Percentiles rank a stretch among this genome's conserved stretches.
Conservation (phyloP, 1,284 basidiomycete species). For the Leucoagaricus sp. region DNA sequence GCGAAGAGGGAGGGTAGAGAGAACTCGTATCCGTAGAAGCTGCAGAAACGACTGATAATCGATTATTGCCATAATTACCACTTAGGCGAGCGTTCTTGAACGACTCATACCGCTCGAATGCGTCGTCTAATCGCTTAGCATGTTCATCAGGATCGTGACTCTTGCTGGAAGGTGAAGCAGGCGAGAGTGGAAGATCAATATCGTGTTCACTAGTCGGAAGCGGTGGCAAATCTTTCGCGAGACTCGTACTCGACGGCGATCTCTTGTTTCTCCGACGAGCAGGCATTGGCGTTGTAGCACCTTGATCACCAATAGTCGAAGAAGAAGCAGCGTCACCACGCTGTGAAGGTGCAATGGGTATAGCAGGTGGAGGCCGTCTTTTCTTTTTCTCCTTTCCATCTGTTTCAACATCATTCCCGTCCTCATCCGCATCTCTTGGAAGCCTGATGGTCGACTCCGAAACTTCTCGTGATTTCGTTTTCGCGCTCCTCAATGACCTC, state of each 20-base stretch:
- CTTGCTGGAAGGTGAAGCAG: not conserved
- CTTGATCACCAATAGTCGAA: not conserved
- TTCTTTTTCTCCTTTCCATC: constrained; percentile 11
- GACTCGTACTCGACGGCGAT: constrained; percentile 2
- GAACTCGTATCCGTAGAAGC: constrained; percentile 36
- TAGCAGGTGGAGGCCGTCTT: constrained; percentile 15
- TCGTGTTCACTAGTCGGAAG: constrained; percentile 33
- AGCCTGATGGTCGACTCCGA: not conserved
- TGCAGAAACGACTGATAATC: constrained; percentile 62
- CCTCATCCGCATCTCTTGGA: not conserved
- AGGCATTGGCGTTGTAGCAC: not conserved
- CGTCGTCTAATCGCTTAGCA: constrained; percentile 67
- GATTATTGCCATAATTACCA: constrained; percentile 42
- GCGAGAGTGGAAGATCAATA: not conserved
- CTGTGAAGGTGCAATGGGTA: constrained; percentile 10
- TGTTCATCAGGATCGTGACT: constrained; percentile 39
- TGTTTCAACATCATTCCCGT: not conserved
- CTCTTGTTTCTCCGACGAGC: not conserved
- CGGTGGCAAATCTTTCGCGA: constrained; percentile 56
- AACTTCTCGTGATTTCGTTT: not conserved
- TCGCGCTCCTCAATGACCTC: constrained; percentile 11
- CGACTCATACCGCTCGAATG: constrained; percentile 87
- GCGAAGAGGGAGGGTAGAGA: constrained; percentile 13
- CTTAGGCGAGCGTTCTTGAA: constrained; percentile 59
- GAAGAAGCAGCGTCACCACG: constrained; percentile 12